Conservation (phyloP, 2,329 filamentous ascomycete species). For the Beauveria brongniartii region DNA sequence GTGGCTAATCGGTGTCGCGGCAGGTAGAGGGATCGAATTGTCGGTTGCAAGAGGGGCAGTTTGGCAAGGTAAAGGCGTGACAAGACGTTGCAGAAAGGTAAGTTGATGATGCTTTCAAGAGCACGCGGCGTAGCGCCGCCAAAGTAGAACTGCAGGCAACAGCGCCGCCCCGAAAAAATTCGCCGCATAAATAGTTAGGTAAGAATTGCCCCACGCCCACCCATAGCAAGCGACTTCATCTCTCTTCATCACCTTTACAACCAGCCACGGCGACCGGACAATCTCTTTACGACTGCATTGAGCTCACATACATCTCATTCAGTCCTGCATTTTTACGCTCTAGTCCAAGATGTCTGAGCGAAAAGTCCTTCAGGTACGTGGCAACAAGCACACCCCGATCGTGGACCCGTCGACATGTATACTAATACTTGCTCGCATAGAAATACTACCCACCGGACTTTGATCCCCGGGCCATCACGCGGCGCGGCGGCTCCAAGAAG, state of each 20-base stretch:
- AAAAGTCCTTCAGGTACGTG: conserved; percentile 55
- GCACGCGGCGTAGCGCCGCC: neutral
- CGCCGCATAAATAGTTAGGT: neutral
- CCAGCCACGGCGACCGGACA: neutral
- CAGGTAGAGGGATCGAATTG: neutral
- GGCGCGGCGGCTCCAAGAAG: conserved; percentile 61
- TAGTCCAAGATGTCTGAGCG: conserved; percentile 66
- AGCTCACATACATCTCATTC: too few relatives aligned
- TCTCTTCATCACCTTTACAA: neutral
- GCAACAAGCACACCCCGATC: neutral
- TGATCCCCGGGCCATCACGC: conserved; percentile 73
- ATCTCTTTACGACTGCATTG: neutral
- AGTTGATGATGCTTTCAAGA: neutral
- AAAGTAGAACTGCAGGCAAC: neutral
- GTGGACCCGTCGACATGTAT: neutral
- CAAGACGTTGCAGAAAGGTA: neutral
- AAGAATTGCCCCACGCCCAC: conserved; percentile 1
- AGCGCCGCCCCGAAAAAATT: neutral
- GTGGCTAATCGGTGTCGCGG: neutral
- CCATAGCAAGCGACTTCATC: neutral
- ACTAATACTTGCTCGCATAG: conserved; percentile 16
- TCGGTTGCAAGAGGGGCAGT: neutral
- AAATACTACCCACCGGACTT: conserved; percentile 72
- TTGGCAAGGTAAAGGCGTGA: neutral
- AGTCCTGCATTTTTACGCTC: neutral